Evolutionary conservation across 345 rosid genomes (phyloP).

Genomic region (Gossypium rotundifolium): DNA sequence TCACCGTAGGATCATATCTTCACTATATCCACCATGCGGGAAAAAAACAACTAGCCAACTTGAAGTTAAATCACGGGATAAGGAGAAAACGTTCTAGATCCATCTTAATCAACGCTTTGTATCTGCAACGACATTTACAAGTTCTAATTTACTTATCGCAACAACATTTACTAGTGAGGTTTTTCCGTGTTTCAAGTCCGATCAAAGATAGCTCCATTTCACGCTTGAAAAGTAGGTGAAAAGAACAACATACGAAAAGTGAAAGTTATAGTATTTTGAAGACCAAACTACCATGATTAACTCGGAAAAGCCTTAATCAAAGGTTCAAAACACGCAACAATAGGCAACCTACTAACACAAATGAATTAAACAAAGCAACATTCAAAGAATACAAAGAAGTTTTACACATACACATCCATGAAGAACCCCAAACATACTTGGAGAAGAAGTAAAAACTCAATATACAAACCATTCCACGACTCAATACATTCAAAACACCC

Average conservation of each 20-base stretch:
- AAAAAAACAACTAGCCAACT: too few species aligned
- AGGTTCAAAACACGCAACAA: neutral
- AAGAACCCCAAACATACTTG: too few species aligned
- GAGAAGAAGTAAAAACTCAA: too few species aligned
- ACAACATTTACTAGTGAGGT: constrained; percentile 63
- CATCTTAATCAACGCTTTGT: too few species aligned
- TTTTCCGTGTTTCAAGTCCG: constrained; percentile 75
- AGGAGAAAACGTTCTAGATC: too few species aligned
- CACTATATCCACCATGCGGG: too few species aligned
- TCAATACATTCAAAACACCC: too few species aligned
- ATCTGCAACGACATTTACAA: constrained; percentile 44
- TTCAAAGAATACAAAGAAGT: too few species aligned
- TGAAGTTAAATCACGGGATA: too few species aligned
- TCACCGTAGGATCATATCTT: too few species aligned
- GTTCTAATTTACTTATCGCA: constrained; percentile 44
- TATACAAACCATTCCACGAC: too few species aligned
- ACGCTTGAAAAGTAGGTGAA: constrained; percentile 61
- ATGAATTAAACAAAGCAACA: neutral
- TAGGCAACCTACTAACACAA: neutral
- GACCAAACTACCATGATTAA: neutral
- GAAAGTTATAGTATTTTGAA: neutral
- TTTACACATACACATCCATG: too few species aligned
- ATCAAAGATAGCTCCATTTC: constrained; percentile 67
- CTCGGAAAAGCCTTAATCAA: neutral
- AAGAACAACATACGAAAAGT: constrained; percentile 15